phyloP scores from a whole-genome alignment of 352 stramenopile genomes.

The Hyaloperonospora brassicae region DNA sequence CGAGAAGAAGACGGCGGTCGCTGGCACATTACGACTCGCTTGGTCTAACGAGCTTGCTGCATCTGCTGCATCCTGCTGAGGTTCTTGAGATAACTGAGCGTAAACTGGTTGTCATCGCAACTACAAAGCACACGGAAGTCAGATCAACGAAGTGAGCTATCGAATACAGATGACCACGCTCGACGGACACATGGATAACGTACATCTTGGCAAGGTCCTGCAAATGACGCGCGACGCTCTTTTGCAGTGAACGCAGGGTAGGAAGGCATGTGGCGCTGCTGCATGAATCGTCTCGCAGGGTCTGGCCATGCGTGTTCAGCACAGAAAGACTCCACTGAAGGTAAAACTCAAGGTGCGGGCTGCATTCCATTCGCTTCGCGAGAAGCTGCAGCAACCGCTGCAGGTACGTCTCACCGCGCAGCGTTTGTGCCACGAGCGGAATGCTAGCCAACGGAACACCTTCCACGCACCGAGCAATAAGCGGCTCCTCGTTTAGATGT shows the following conservation, averaged over 20 bases:
- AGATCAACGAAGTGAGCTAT: slow-evolving; percentile 11
- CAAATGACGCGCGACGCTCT: slow-evolving; percentile 77
- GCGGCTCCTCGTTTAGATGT: slow-evolving; percentile 92
- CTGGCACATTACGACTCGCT: slow-evolving; percentile 7
- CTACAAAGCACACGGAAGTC: slow-evolving; percentile 26
- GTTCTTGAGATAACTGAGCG: slow-evolving; percentile 76
- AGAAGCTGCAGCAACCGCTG: slow-evolving; percentile 90
- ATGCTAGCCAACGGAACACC: slow-evolving; percentile 86
- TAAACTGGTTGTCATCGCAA: slow-evolving; percentile 87
- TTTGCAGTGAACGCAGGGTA: slow-evolving; percentile 81
- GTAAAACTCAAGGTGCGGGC: slow-evolving; percentile 97
- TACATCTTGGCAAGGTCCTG: slow-evolving; percentile 83
- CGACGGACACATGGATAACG: slow-evolving; percentile 19
- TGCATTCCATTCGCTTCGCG: slow-evolving; percentile 87
- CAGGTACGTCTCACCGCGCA: slow-evolving; percentile 87
- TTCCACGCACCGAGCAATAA: slow-evolving; percentile 90
- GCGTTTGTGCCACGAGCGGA: slow-evolving; percentile 81
- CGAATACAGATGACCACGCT: slow-evolving; percentile 2
- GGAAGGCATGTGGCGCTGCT: slow-evolving; percentile 61
- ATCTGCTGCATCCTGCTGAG: slow-evolving; percentile 50
- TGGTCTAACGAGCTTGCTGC: slow-evolving; percentile 26
- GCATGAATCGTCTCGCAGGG: slow-evolving; percentile 65
- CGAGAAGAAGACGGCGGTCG: too few species aligned
- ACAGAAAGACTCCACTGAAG: slow-evolving; percentile 92
- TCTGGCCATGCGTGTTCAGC: slow-evolving; percentile 89